Conservation (phyloP, 768 basidiomycete species). For the Leccinum aurantiacum region DNA sequence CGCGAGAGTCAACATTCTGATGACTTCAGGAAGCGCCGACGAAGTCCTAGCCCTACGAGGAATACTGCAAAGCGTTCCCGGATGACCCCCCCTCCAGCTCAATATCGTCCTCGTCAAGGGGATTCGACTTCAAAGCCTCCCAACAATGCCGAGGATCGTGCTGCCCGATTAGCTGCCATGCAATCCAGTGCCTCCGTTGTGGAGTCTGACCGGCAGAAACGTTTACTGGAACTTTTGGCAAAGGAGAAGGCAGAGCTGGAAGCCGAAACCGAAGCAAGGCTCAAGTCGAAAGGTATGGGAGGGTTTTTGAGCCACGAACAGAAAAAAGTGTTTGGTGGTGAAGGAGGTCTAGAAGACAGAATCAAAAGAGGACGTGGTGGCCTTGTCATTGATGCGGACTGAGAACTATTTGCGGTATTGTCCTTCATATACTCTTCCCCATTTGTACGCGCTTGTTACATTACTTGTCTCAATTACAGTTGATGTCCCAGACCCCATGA, state of each 20-base stretch:
- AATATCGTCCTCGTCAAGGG: conserved; percentile 20
- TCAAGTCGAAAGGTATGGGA: conserved; percentile 76
- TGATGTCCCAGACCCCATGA: conserved; percentile 1
- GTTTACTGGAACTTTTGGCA: conserved; percentile 65
- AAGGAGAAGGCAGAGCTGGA: conserved; percentile 79
- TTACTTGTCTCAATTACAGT: background rate
- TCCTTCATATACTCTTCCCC: background rate
- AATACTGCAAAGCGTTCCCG: conserved; percentile 50
- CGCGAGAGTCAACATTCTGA: conserved; percentile 25
- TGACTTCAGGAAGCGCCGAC: conserved; percentile 40
- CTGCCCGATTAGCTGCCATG: conserved; percentile 92
- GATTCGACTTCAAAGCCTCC: conserved; percentile 14
- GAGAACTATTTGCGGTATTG: conserved; percentile 10
- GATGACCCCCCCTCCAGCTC: conserved; percentile 38
- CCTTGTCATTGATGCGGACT: conserved; percentile 57
- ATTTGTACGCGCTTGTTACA: conserved; percentile 12
- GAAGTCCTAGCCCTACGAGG: conserved; percentile 35
- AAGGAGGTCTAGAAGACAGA: conserved; percentile 76
- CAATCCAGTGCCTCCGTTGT: conserved; percentile 65
- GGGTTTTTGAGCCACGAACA: conserved; percentile 80
- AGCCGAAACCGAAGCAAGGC: conserved; percentile 64
- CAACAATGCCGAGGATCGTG: conserved; percentile 53
- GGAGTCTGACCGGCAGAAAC: conserved; percentile 67
- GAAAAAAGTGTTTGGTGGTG: conserved; percentile 80
- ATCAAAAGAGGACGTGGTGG: conserved; percentile 71